Conservation (phyloP, 768 basidiomycete genomes). For the Leccinum longicurvipes region DNA sequence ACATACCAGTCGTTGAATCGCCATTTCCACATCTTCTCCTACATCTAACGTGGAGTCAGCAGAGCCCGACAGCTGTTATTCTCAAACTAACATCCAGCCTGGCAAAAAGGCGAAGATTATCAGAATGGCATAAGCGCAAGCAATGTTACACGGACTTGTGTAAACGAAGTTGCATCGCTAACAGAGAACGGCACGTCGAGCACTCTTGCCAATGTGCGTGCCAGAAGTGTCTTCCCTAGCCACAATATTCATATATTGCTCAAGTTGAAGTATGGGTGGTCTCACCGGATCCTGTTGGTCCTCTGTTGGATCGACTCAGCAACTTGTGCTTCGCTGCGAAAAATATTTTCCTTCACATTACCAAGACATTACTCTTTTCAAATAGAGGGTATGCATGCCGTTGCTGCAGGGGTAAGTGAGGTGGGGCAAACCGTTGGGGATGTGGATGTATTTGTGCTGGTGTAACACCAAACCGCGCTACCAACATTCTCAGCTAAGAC, state of each 20-base stretch:
- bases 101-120: conserved; percentile 6
- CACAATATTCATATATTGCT: conserved; percentile 1
- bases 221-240: conserved; percentile 84
- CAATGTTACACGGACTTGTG: conserved; percentile 54
- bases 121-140: conserved; percentile 1
- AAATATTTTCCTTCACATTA: conserved; percentile 58
- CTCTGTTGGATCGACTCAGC: conserved; percentile 39
- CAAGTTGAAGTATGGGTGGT: conserved; percentile 12
- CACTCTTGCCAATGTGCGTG: conserved; percentile 86
- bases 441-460: conserved; percentile 65
- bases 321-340: conserved; percentile 1
- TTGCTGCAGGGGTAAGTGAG: conserved; percentile 36
- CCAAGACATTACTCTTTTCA: conserved; percentile 95
- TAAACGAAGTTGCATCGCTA: conserved; percentile 92
- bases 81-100: conserved; percentile 70
- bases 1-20: conserved; percentile 76
- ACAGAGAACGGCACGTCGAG: conserved; percentile 93
- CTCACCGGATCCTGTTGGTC: conserved; percentile 81
- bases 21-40: conserved; percentile 94
- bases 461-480: conserved; percentile 42
- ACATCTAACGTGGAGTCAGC: conserved; percentile 56
- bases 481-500: not conserved
- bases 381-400: conserved; percentile 57
- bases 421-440: conserved; percentile 36
- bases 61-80: not conserved